Evolutionary conservation across 2,329 filamentous ascomycete genomes (phyloP).

Genomic region (Escovopsis weberi): DNA sequence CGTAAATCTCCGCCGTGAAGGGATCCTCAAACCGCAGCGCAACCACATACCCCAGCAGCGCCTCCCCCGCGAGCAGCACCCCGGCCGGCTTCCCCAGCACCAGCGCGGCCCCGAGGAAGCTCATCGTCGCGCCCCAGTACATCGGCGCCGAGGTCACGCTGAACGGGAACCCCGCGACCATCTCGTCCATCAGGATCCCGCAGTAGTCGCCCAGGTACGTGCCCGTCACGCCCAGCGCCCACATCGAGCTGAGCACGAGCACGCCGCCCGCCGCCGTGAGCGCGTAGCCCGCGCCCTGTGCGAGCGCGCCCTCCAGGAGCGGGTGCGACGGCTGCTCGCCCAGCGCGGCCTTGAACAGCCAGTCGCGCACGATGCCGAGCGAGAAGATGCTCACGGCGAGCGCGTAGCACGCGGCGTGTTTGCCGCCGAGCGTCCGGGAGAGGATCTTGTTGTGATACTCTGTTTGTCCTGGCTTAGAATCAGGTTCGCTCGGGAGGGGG

Average conservation of each 20-base stretch:
- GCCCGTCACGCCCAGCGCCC: constrained; percentile 80
- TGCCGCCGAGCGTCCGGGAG: constrained; percentile 73
- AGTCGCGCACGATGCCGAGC: constrained; percentile 78
- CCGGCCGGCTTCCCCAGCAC: constrained; percentile 81
- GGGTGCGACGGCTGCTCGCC: constrained; percentile 62
- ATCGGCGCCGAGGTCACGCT: constrained; percentile 83
- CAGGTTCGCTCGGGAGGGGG: no score
- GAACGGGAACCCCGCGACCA: constrained; percentile 92
- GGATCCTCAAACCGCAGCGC: constrained; percentile 84
- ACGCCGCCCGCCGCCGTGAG: constrained; percentile 66
- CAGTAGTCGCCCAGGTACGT: constrained; percentile 98
- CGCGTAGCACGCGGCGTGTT: constrained; percentile 71
- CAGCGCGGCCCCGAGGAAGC: constrained; percentile 77
- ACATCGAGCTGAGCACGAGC: constrained; percentile 81
- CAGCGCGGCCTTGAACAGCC: constrained; percentile 74
- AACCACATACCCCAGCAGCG: constrained; percentile 64
- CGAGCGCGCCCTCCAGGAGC: constrained; percentile 44
- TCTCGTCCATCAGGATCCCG: constrained; percentile 90
- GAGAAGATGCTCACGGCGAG: constrained; percentile 84
- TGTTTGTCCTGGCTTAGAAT: constrained; percentile 19
- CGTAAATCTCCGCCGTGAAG: constrained; percentile 87
- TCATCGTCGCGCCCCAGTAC: constrained; percentile 91
- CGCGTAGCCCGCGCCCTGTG: constrained; percentile 50
- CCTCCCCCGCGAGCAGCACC: constrained; percentile 57
- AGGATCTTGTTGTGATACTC: constrained; percentile 87